phyloP scores from a whole-genome alignment of 169 alveolate species.

The Amoebophrya sp. region DNA sequence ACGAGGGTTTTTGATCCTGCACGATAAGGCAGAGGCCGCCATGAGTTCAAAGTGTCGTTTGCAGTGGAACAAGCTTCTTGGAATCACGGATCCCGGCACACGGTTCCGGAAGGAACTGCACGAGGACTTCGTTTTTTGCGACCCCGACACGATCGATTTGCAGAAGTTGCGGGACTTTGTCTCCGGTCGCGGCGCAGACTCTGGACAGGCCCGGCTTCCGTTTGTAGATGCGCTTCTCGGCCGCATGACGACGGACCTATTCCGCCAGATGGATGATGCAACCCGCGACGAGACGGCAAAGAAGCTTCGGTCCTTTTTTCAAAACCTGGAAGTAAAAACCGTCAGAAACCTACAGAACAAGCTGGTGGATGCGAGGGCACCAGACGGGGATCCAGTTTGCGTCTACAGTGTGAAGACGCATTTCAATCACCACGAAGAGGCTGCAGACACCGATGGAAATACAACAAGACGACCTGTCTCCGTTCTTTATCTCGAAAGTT shows the following conservation, averaged over 20 bases:
- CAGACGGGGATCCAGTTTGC: background rate
- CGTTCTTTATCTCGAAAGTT: background rate
- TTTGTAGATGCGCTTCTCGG: background rate
- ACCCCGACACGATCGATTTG: background rate
- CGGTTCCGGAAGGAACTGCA: conserved; percentile 5
- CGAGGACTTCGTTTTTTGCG: background rate
- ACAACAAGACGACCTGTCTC: background rate
- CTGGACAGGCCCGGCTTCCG: background rate
- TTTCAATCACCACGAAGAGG: background rate
- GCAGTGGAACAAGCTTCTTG: background rate
- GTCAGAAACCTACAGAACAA: background rate
- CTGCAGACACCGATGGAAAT: background rate
- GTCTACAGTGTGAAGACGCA: background rate
- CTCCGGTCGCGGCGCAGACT: background rate
- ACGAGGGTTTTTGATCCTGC: background rate
- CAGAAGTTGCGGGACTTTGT: background rate
- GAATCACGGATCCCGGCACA: background rate
- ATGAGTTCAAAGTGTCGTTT: background rate
- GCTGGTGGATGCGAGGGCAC: background rate
- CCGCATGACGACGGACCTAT: background rate
- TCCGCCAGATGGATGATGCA: background rate
- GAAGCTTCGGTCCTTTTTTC: background rate
- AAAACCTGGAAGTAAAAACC: background rate
- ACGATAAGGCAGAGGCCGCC: background rate
- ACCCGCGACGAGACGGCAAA: background rate